A percentile compares a stretch with the other conserved stretches of the same genome.
phyloP scores from a whole-genome alignment of 257 asterid species.

The Fraxinus americana region DNA sequence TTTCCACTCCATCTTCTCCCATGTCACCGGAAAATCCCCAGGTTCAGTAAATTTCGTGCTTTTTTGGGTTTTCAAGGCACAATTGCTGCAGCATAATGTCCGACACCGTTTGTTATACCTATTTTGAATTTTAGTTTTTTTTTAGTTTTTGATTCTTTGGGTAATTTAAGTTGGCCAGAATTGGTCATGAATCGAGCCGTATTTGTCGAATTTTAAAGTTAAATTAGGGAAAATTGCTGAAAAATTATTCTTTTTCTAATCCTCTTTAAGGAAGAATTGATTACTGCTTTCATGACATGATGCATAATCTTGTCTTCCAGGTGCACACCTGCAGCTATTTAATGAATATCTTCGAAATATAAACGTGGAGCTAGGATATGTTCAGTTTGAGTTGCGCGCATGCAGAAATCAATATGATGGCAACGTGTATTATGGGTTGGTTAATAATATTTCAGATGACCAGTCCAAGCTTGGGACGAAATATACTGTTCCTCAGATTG shows the following conservation, averaged over 20 bases:
- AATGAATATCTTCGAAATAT: constrained; percentile 65
- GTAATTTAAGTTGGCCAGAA: neutral
- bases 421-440: constrained; percentile 75
- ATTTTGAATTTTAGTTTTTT: neutral
- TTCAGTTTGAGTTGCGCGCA: constrained; percentile 79
- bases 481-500: constrained; percentile 82
- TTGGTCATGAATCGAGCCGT: neutral
- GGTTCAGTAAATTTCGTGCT: constrained; percentile 35
- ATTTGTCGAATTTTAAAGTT: neutral
- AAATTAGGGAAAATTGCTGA: neutral
- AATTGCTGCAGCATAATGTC: neutral
- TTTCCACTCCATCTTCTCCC: constrained; percentile 56
- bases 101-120: neutral
- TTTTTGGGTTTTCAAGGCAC: neutral
- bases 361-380: constrained; percentile 61
- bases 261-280: neutral
- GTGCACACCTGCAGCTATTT: constrained; percentile 47
- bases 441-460: constrained; percentile 76
- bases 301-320: constrained; percentile 34
- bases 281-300: neutral
- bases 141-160: neutral
- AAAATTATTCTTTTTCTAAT: neutral
- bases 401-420: constrained; percentile 78
- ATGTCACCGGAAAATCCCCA: constrained; percentile 48
- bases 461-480: constrained; percentile 91